phyloP scores from a whole-genome alignment of 2,329 filamentous ascomycete genomes.

The Spiromastix sp. region DNA sequence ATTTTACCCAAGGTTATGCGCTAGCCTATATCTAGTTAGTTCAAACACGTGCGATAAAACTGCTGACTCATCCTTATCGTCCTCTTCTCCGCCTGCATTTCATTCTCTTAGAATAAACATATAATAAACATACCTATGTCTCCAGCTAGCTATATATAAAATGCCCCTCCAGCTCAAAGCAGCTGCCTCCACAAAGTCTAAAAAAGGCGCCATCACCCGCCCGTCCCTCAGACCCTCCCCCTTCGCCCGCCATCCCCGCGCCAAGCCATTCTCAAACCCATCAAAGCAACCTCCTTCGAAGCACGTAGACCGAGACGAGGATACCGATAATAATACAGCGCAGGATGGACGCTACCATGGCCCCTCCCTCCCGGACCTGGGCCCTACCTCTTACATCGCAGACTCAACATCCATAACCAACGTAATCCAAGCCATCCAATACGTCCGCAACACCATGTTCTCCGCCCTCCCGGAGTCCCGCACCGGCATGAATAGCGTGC shows the following conservation, averaged over 20 bases:
- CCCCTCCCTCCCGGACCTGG: constrained; percentile 42
- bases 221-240: constrained; percentile 26
- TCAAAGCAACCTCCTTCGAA: not conserved
- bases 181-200: constrained; percentile 36
- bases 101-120: no score
- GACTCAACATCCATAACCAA: constrained; percentile 36
- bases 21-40: no score
- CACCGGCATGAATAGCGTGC: constrained; percentile 52
- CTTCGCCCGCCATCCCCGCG: constrained; percentile 31
- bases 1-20: no score
- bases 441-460: constrained; percentile 46
- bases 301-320: constrained; percentile 15
- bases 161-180: constrained; percentile 41
- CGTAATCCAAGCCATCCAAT: constrained; percentile 43
- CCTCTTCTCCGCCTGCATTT: no score
- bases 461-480: constrained; percentile 43
- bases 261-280: constrained; percentile 21
- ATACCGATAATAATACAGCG: no score
- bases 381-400: constrained; percentile 39
- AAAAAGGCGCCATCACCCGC: constrained; percentile 25
- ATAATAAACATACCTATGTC: no score
- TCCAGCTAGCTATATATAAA: no score
- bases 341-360: constrained; percentile 10
- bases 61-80: no score
- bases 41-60: no score